phyloP scores from a whole-genome alignment of 768 basidiomycete species.

The Lactarius tabidus region DNA sequence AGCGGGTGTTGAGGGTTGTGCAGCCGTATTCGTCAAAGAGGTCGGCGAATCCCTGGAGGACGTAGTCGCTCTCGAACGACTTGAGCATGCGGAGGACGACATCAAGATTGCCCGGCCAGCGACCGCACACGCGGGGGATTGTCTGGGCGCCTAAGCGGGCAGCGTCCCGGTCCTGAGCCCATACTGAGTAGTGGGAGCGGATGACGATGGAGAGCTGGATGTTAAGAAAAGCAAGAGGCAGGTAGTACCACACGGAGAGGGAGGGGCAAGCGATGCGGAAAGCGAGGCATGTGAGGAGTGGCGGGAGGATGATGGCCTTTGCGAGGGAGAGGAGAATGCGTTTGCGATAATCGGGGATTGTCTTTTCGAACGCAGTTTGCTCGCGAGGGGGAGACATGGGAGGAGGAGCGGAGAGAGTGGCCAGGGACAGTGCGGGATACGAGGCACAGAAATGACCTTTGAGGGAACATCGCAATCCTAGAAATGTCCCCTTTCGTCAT shows the following conservation, averaged over 20 bases:
- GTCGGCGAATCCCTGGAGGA: conserved; percentile 29
- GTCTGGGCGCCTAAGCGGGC: conserved; percentile 23
- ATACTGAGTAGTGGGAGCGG: conserved; percentile 12
- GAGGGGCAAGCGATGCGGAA: conserved; percentile 4
- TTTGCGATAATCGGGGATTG: conserved; percentile 25
- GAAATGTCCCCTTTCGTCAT: no score
- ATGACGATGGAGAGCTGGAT: conserved; percentile 11
- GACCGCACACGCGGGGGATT: conserved; percentile 31
- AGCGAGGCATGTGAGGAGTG: conserved; percentile 15
- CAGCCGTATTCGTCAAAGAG: conserved; percentile 30
- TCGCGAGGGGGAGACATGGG: conserved; percentile 16
- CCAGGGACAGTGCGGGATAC: no score
- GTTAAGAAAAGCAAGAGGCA: conserved; percentile 8
- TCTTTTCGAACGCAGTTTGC: conserved; percentile 20
- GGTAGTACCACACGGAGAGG: background rate
- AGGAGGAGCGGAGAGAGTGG: background rate
- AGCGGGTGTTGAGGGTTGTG: conserved; percentile 33
- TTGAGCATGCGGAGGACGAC: conserved; percentile 28
- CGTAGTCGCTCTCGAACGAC: conserved; percentile 28
- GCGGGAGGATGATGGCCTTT: conserved; percentile 16
- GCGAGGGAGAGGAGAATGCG: conserved; percentile 21
- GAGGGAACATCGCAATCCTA: background rate
- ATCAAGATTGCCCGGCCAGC: conserved; percentile 35
- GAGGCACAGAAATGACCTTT: background rate
- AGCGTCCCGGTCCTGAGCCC: conserved; percentile 22